Percentiles rank a stretch among this genome's conserved stretches.
These are phyloP conservation scores for Cyberlindnera sargentensis DNA, from an alignment of 805 yeast genomes.

Conservation along the genomic window DNA sequence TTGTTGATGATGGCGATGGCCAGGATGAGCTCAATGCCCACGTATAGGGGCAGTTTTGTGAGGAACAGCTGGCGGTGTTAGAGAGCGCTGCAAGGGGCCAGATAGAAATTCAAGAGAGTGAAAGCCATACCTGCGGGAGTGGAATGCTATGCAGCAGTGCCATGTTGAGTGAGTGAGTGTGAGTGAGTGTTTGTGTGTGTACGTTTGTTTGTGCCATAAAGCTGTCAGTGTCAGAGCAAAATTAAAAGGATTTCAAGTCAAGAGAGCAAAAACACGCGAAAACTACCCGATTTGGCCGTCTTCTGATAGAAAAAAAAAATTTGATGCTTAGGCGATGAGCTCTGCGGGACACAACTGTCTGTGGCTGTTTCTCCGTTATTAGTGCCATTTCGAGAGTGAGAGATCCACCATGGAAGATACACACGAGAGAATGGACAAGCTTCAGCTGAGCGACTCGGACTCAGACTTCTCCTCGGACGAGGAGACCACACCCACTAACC, in stretches of 20 bases:
- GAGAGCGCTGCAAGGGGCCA: slow-evolving; percentile 2
- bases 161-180: slow-evolving; percentile 2
- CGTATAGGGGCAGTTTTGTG: slow-evolving; percentile 68
- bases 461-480: background rate
- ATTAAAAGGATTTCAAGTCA: too few species aligned
- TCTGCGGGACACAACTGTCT: background rate
- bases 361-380: background rate
- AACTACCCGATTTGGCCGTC: background rate
- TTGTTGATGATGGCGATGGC: slow-evolving; percentile 77
- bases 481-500: background rate
- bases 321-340: slow-evolving; percentile 1
- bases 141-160: slow-evolving; percentile 4
- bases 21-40: slow-evolving; percentile 79
- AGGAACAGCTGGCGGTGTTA: slow-evolving; percentile 41
- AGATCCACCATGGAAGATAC: background rate
- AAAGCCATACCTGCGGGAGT: slow-evolving; percentile 11
- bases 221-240: too few species aligned
- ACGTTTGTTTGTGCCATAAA: background rate
- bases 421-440: background rate
- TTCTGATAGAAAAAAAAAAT: slow-evolving; percentile 3
- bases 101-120: background rate
- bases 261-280: background rate
- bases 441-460: background rate
- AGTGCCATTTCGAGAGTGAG: background rate
- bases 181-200: background rate